Conservation (phyloP, 108 stramenopile species). For the Parietichytrium sp. region DNA sequence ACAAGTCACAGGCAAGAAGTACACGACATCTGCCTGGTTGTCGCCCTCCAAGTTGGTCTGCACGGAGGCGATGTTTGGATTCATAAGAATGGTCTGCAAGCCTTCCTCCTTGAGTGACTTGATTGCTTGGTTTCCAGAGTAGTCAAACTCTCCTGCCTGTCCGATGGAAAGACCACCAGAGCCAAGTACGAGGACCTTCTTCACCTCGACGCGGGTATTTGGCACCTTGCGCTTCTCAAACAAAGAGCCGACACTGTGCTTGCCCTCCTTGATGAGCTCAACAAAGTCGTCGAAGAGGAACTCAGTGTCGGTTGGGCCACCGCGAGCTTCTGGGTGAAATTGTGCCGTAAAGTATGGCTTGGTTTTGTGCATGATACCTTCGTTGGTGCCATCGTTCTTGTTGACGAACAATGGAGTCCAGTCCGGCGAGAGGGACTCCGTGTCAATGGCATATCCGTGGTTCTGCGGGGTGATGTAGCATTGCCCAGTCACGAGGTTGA, state of each 20-base stretch:
- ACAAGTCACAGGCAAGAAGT: constrained; percentile 93
- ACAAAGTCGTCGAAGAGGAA: constrained; percentile 97
- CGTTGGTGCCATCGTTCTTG: constrained; percentile 94
- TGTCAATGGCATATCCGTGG: constrained; percentile 90
- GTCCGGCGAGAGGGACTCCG: constrained; percentile 71
- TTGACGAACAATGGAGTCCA: constrained; percentile 93
- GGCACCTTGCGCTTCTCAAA: constrained; percentile 61
- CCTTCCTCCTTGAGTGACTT: constrained; percentile 98
- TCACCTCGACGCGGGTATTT: constrained; percentile 41
- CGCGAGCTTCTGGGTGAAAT: constrained; percentile 93
- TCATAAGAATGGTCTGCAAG: constrained; percentile 93
- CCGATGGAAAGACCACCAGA: constrained; percentile 95
- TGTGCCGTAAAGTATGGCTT: constrained; percentile 96
- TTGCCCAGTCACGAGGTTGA: constrained; percentile 86
- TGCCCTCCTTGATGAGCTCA: constrained; percentile 45
- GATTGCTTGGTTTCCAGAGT: constrained; percentile 95
- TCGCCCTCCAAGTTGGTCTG: constrained; percentile 89
- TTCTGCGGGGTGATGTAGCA: constrained; percentile 99
- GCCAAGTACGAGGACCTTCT: constrained; percentile 95
- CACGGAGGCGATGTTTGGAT: constrained; percentile 98
- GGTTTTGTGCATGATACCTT: constrained; percentile 88
- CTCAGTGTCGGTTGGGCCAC: constrained; percentile 94
- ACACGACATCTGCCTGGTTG: constrained; percentile 82
- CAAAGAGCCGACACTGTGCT: constrained; percentile 53
- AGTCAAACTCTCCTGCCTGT: constrained; percentile 99